Evolutionary conservation across 768 basidiomycete genomes (phyloP), one percentile per base, ranked within the genome.

Genomic region (Termitomyces sp.): DNA sequence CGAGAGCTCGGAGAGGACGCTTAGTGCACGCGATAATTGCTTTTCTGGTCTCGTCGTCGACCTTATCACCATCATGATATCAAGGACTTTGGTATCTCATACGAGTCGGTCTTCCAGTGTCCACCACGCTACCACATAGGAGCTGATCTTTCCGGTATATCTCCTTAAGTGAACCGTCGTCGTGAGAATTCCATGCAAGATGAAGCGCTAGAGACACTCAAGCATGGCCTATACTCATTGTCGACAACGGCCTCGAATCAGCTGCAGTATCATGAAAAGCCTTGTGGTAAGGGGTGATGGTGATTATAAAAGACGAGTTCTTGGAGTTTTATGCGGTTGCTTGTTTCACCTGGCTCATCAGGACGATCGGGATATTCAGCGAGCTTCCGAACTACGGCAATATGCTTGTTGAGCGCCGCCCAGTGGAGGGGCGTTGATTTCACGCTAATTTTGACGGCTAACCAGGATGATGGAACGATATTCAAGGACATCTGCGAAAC

Each of bases 341-440:
- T n/a, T n/a, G n/a, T n/a, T n/a, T n/a, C n/a, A n/a, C n/a, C n/a
- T n/a, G n/a, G n/a, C n/a, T n/a, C n/a, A n/a, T n/a, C 85, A 1
- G 86, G 85, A 0, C 87, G 87, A 21, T 62, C 65, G 0, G 80
- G 73, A 61, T 77, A 79, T 51, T 77, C 70, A 11, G 92, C 82
- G 31, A 93, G 81, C 35, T 74, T 77, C 67, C 85, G 78, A 1
- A 81, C 78, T 47, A 85, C 67, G 8, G 71, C 67, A 3, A 96
- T 81, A 63, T 95, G 95, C 2, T 80, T 75, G 69, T 97, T 98
- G 41, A 94, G 70, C 2, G 90, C 84, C 0, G 95, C 94, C 95
- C 95, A 97, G 66, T 98, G 95, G 6, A 97, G 72, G 7, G 95
- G 81, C 3, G 91, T 95, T 25, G 95, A 95, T 51, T 84, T 79